Evolutionary conservation across 2,329 filamentous ascomycete species (phyloP), one percentile per base, ranked within the genome.

Genomic region (Fusarium sp.): DNA sequence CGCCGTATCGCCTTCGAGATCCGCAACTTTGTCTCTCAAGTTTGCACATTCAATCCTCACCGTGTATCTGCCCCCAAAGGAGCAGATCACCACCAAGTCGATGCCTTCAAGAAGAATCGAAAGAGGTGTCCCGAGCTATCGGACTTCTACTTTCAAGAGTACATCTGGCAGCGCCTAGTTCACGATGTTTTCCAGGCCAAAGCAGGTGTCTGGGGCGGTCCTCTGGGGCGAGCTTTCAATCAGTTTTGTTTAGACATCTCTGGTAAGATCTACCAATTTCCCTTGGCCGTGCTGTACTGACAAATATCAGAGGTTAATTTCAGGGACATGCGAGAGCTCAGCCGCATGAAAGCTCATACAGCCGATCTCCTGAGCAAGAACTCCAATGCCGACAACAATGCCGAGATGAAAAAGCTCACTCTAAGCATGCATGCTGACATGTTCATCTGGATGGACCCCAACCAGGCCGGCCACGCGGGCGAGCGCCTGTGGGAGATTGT

Each of bases 121-220:
- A 68, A 56, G 34, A 67, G 58, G 18, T 4, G 17, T 6, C 52
- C 28, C 1, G 9, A 9, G 4, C 14, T 54, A 11, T 38, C n/a
- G 1, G 7, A 14, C 5, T 59, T 22, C 13, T 14, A 53, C 20
- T 63, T 68, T 1, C 57, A 69, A 7, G 24, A 42, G 3, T 43
- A 59, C n/a, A 70, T 69, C 24, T 69, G 66, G 66, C 4, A 28
- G 10, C 38, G 24, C 4, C 63, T 69, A 22, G 20, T 42, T 11
- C 14, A 7, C 15, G 14, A 50, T 9, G 14, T 69, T 7, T 70
- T 69, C 6, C 36, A 49, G 3, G 66, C 26, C 5, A 53, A 28
- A 33, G 46, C 42, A 17, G 24, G 36, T 13, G 33, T 49, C 5
- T 69, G 68, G 45, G 67, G 67, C 14, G 66, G 67, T 3, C 26